Conservation (phyloP, 139 green algal genomes). For the Micractinium conductrix region DNA sequence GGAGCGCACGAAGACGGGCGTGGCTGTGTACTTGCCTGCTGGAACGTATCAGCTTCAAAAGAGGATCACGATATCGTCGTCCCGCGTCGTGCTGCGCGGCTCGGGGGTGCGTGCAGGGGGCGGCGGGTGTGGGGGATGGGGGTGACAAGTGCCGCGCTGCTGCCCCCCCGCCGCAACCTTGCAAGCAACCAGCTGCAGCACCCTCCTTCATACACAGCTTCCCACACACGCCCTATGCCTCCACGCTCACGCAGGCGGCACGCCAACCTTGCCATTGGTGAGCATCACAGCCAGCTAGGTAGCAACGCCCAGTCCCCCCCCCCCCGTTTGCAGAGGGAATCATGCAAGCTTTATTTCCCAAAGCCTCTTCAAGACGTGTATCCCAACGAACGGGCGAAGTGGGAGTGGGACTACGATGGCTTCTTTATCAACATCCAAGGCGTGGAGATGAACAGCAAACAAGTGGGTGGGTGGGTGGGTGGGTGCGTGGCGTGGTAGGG, state of each 20-base stretch:
- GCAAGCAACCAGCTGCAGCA: background rate
- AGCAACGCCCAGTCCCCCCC: too few relatives aligned
- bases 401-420: slow-evolving; percentile 20
- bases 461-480: background rate
- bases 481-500: too few relatives aligned
- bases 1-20: background rate
- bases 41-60: background rate
- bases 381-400: too few relatives aligned
- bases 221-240: too few relatives aligned
- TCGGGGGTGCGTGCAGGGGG: background rate
- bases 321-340: background rate
- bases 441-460: background rate
- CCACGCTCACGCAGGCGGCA: too few relatives aligned
- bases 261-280: too few relatives aligned
- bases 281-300: too few relatives aligned
- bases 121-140: background rate
- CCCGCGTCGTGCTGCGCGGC: slow-evolving; percentile 18
- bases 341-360: slow-evolving; percentile 3
- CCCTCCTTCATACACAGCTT: background rate
- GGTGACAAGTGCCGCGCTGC: background rate
- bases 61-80: background rate
- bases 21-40: slow-evolving; percentile 15
- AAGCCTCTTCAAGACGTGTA: background rate
- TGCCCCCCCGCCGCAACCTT: background rate
- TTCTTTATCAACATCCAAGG: background rate